phyloP scores from a whole-genome alignment of 192 early-diverging fungal species.

The Coemansia sp. region DNA sequence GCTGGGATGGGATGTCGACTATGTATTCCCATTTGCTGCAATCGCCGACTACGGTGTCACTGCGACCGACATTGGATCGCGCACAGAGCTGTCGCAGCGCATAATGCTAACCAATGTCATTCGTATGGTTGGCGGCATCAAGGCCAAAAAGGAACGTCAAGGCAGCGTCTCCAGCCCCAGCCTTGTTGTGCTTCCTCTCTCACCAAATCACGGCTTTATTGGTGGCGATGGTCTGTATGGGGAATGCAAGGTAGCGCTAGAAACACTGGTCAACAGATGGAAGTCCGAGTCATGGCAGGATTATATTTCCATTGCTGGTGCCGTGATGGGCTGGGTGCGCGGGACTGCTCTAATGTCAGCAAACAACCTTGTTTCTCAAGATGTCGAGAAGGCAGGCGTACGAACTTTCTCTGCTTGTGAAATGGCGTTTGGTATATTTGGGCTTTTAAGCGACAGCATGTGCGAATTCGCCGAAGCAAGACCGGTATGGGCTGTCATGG shows the following conservation, averaged over 20 bases:
- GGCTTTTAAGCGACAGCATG: slow-evolving; percentile 76
- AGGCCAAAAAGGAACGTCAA: slow-evolving; percentile 72
- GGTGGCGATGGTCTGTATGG: slow-evolving; percentile 90
- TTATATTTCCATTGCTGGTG: slow-evolving; percentile 84
- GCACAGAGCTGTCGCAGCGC: slow-evolving; percentile 85
- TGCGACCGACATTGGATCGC: slow-evolving; percentile 80
- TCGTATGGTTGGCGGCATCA: slow-evolving; percentile 81
- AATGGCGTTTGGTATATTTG: slow-evolving; percentile 94
- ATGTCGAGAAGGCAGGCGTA: slow-evolving; percentile 79
- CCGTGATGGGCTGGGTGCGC: slow-evolving; percentile 94
- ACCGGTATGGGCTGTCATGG: slow-evolving; percentile 87
- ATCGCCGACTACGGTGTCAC: slow-evolving; percentile 81
- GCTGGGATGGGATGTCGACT: slow-evolving; percentile 89
- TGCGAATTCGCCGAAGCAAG: slow-evolving; percentile 62
- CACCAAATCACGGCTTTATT: slow-evolving; percentile 90
- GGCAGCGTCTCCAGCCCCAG: slow-evolving; percentile 74
- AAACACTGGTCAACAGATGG: slow-evolving; percentile 89
- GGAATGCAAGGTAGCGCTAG: slow-evolving; percentile 89
- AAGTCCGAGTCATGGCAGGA: slow-evolving; percentile 83
- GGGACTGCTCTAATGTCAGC: slow-evolving; percentile 90
- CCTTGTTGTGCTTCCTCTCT: slow-evolving; percentile 83
- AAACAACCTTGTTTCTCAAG: slow-evolving; percentile 85
- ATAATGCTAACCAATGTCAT: slow-evolving; percentile 92
- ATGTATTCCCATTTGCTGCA: slow-evolving; percentile 89
- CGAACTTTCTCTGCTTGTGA: slow-evolving; percentile 80